Base-by-base conservation (phyloP, 192 early-diverging fungal species). In the Mortierella hygrophila region DNA sequence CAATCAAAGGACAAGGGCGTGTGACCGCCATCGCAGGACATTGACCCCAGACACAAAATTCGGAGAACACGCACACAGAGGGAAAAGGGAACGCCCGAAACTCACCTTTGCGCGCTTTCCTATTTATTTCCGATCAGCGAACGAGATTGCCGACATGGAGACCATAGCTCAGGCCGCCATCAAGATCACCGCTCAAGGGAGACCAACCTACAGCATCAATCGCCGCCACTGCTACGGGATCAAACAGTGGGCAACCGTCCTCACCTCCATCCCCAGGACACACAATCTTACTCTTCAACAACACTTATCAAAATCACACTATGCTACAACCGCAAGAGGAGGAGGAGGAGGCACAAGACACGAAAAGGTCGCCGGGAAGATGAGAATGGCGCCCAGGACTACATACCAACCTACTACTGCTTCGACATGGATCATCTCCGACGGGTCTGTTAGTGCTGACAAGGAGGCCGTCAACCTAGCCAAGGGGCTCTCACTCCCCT, bases 381-480 rank as follows among this genome's bases (percentile, higher is more conserved):
- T 21, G 16, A 57, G 44, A 16, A 21, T 81, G 10, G 65, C 84
- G 10, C 79, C 84, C 5, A 57, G 72, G 37, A 40, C 37, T 6
- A 46, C 57, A 2, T 86, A 81, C 54, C 78, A 80, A 29, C 69
- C 84, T 8, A 81, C 84, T 0, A 81, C 32, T 32, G 37, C 70
- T 6, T 57, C 71, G 40, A 86, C 84, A 3, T 86, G 84, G 84
- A 81, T 86, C 35, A 81, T 86, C 9, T 86, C 84, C 8, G 75
- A 80, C 46, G 84, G 79, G 9, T 78, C 76, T 21, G 84, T 86
- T 21, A 78, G 84, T 37, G 70, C 84, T 13, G 84, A 86, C 54
- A 86, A 86, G n/a, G 84, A 86, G 52, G 71, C 78, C 23, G 74
- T 81, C 10, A 76, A 75, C 2, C 65, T 86, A 5, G 84, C 84